Percentiles rank a stretch among this genome's conserved stretches.
Evolutionary conservation across 345 rosid genomes (phyloP).

Genomic region (Hibiscus mutabilis): DNA sequence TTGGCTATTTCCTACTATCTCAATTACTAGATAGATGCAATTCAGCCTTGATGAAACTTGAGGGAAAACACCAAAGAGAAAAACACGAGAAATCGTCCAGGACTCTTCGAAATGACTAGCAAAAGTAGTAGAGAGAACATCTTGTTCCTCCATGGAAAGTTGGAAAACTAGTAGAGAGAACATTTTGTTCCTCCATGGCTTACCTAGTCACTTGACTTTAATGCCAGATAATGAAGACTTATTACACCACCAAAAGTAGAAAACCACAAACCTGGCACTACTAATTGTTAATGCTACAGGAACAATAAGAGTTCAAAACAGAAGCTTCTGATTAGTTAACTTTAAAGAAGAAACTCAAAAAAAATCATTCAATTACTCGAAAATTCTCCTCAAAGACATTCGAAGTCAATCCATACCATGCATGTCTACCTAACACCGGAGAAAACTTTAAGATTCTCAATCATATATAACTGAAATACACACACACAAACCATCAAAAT

Average conservation of each 20-base stretch:
- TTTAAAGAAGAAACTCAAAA: neutral
- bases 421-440: neutral
- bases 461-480: neutral
- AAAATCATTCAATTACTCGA: neutral
- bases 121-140: neutral
- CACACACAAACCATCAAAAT: neutral
- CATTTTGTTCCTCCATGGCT: neutral
- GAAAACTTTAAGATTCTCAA: neutral
- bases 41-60: no score
- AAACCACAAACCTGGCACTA: neutral
- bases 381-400: neutral
- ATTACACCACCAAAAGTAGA: neutral
- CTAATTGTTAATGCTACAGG: neutral
- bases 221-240: neutral
- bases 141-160: neutral
- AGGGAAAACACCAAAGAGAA: neutral
- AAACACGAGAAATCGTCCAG: constrained; percentile 1
- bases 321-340: neutral
- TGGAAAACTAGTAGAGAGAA: neutral
- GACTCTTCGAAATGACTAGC: neutral
- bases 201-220: neutral
- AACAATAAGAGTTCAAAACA: neutral
- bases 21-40: neutral
- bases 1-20: neutral
- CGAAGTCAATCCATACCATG: neutral